Evolutionary conservation across 1,284 basidiomycete species (phyloP).

Genomic region (Puccinia brachypodii): DNA sequence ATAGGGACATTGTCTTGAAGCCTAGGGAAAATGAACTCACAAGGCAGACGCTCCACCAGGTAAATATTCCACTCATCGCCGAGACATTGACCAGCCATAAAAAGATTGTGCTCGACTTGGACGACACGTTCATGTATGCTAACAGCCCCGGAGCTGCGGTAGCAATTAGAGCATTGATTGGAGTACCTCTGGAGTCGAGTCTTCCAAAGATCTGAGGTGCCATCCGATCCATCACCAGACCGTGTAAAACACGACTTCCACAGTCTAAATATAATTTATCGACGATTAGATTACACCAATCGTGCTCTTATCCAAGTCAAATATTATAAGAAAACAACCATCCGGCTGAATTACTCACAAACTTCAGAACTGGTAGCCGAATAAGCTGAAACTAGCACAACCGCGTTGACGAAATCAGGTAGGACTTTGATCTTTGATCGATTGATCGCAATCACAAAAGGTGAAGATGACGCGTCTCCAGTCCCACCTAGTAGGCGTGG

Average conservation of each 20-base stretch:
- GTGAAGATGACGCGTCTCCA: slow-evolving; percentile 51
- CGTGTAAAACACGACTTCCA: slow-evolving; percentile 61
- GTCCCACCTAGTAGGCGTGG: slow-evolving; percentile 50
- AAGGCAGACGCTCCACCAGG: slow-evolving; percentile 49
- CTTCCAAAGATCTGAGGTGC: slow-evolving; percentile 73
- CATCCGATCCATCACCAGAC: slow-evolving; percentile 71
- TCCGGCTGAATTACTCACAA: slow-evolving; percentile 64
- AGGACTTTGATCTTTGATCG: slow-evolving; percentile 56
- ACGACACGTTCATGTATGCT: slow-evolving; percentile 69
- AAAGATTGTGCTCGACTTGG: slow-evolving; percentile 69
- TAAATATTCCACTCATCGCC: slow-evolving; percentile 52
- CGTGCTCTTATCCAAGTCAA: background rate
- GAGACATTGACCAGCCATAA: slow-evolving; percentile 69
- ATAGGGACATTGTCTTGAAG: background rate
- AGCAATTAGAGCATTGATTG: slow-evolving; percentile 68
- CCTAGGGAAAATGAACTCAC: slow-evolving; percentile 48
- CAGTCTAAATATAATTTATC: background rate
- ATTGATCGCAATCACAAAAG: slow-evolving; percentile 57
- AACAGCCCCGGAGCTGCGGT: slow-evolving; percentile 65
- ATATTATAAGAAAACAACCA: background rate
- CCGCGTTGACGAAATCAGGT: slow-evolving; percentile 61
- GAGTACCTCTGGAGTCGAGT: slow-evolving; percentile 71
- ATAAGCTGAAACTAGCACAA: slow-evolving; percentile 73
- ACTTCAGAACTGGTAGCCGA: slow-evolving; percentile 79
- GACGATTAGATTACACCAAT: background rate